Percentiles rank a stretch among this genome's conserved stretches.
Evolutionary conservation across 305 asterid species (phyloP).

Genomic region (Plantago coronopus): DNA sequence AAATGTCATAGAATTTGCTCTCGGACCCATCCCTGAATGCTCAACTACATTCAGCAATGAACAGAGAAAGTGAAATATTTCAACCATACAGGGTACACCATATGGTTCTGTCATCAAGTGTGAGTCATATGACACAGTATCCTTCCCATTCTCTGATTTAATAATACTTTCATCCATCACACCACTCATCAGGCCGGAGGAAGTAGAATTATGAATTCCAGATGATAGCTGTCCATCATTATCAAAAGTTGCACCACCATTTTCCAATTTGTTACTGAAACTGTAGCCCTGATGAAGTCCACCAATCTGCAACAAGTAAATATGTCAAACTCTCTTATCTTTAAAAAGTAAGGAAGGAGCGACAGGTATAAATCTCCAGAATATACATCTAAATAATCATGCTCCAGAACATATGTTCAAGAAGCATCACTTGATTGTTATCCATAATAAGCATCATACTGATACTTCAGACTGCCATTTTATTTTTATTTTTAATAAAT

Average conservation of each 20-base stretch:
- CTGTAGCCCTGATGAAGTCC: conserved; percentile 51
- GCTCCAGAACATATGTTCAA: conserved; percentile 10
- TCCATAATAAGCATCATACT: neutral
- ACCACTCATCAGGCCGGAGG: conserved; percentile 44
- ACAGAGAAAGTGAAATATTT: conserved; percentile 90
- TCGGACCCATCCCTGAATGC: conserved; percentile 68
- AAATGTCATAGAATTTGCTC: conserved; percentile 75
- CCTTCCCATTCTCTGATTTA: conserved; percentile 64
- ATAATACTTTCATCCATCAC: conserved; percentile 55
- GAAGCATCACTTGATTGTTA: conserved; percentile 19
- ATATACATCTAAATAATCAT: conserved; percentile 15
- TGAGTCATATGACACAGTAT: conserved; percentile 69
- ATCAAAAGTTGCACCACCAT: conserved; percentile 60
- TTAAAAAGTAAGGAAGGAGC: conserved; percentile 25
- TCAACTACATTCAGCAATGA: conserved; percentile 82
- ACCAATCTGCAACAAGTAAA: conserved; percentile 43
- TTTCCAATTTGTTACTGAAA: conserved; percentile 56
- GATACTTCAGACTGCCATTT: neutral
- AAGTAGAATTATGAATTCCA: conserved; percentile 43
- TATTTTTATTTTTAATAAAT: conserved; percentile 1
- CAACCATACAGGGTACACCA: conserved; percentile 97
- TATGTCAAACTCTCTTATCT: conserved; percentile 18
- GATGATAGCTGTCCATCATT: conserved; percentile 53
- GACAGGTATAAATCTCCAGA: conserved; percentile 15
- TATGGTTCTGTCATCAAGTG: conserved; percentile 88